phyloP scores from a whole-genome alignment of 371 early-diverging fungal genomes.

The Entomophthora muscae region DNA sequence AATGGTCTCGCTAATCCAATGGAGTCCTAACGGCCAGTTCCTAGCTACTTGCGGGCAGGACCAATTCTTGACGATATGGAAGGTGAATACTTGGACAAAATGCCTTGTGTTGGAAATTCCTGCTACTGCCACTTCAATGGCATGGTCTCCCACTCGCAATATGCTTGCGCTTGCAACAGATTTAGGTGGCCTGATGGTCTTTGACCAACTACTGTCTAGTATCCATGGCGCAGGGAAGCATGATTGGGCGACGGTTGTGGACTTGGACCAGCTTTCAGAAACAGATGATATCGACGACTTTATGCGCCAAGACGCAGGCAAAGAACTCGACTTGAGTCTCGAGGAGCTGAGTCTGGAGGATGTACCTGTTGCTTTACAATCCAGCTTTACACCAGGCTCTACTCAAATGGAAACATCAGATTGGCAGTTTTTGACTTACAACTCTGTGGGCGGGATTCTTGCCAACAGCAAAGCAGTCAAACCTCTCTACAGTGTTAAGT shows the following conservation, averaged over 20 bases:
- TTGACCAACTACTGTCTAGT: neutral
- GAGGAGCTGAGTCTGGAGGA: neutral
- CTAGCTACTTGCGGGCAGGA: neutral
- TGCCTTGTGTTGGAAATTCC: neutral
- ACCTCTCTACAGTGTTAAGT: neutral
- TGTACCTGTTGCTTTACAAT: neutral
- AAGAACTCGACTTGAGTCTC: neutral
- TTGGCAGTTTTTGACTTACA: neutral
- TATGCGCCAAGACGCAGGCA: neutral
- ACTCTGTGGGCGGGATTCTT: neutral
- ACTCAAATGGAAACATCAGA: neutral
- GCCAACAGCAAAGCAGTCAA: neutral
- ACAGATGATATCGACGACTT: neutral
- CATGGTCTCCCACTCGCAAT: neutral
- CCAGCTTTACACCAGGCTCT: neutral
- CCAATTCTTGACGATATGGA: neutral
- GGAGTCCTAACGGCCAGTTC: slow-evolving; percentile 3
- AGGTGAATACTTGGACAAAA: neutral
- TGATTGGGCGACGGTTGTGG: neutral
- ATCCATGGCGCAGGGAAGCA: neutral
- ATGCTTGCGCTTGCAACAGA: neutral
- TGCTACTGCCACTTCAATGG: neutral
- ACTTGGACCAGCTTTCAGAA: neutral
- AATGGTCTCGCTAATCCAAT: neutral
- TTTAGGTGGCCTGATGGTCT: neutral